A percentile compares a stretch with the other conserved stretches of the same genome.
Evolutionary conservation across 2,329 filamentous ascomycete genomes (phyloP).

Genomic region (Elsinoe necatrix): DNA sequence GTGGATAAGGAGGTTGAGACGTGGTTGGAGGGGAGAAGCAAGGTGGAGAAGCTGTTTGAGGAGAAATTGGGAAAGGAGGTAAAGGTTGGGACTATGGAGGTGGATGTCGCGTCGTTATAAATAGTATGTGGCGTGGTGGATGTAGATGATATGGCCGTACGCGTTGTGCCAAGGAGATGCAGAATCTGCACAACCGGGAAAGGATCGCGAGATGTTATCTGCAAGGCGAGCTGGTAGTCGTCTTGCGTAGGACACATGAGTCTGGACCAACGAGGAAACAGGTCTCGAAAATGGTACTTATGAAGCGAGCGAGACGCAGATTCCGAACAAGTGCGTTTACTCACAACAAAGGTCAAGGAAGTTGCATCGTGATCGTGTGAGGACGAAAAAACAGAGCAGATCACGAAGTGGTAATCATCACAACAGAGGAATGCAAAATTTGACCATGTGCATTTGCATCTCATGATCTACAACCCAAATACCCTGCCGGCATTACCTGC

Average conservation of each 20-base stretch:
- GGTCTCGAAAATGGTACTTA: no score
- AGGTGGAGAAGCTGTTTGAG: conserved; percentile 19
- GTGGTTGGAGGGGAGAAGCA: conserved; percentile 70
- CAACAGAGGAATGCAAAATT: neutral
- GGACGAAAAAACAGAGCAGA: no score
- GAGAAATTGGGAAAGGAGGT: conserved; percentile 14
- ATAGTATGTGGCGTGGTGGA: no score
- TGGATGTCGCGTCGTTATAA: neutral
- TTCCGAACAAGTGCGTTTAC: neutral
- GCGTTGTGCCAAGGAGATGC: no score
- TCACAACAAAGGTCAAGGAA: no score
- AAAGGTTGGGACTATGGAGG: neutral
- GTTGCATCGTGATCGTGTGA: no score
- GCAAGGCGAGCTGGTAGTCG: no score
- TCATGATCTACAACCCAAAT: conserved; percentile 1
- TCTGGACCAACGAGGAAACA: no score
- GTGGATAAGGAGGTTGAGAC: conserved; percentile 88
- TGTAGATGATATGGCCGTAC: no score
- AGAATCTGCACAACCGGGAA: no score
- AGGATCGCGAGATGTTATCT: no score
- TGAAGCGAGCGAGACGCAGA: neutral
- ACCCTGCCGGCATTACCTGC: neutral
- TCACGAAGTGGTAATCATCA: neutral
- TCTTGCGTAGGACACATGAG: no score
- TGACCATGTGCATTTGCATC: conserved; percentile 2